Evolutionary conservation across 2,329 filamentous ascomycete genomes (phyloP).

Genomic region (Ceratocystis variospora): DNA sequence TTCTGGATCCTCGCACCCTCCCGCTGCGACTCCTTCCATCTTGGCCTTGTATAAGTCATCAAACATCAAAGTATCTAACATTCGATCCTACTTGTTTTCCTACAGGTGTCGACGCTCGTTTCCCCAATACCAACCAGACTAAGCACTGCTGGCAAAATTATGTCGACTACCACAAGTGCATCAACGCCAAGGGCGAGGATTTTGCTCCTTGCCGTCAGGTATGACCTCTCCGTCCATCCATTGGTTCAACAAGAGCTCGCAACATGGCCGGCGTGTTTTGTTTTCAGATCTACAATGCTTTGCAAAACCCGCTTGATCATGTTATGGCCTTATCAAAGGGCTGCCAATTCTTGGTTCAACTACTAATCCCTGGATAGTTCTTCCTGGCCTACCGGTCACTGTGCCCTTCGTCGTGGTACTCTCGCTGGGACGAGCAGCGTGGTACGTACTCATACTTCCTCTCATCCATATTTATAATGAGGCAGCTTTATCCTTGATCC

Average conservation of each 20-base stretch:
- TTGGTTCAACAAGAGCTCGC: not conserved
- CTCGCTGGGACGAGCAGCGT: slow-evolving; percentile 95
- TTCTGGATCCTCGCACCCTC: not conserved
- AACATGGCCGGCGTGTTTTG: not conserved
- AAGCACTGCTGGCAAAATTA: slow-evolving; percentile 99
- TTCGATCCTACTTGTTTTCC: slow-evolving; percentile 3
- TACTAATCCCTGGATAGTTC: slow-evolving; percentile 51
- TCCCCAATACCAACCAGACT: slow-evolving; percentile 95
- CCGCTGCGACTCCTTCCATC: not conserved
- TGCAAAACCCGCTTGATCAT: not conserved
- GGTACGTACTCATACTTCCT: slow-evolving; percentile 43
- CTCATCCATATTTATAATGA: not conserved
- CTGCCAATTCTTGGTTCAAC: not conserved
- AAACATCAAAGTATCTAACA: slow-evolving; percentile 9
- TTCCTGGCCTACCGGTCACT: slow-evolving; percentile 92
- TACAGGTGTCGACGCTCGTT: slow-evolving; percentile 92
- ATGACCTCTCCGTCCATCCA: slow-evolving; percentile 24
- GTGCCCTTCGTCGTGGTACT: slow-evolving; percentile 87
- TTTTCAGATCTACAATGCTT: not conserved
- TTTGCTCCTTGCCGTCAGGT: slow-evolving; percentile 96
- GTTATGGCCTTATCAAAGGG: not conserved
- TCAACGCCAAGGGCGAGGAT: slow-evolving; percentile 94
- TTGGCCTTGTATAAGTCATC: not conserved
- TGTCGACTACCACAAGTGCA: slow-evolving; percentile 99
- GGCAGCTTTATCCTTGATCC: not conserved